Conservation (phyloP, 768 basidiomycete species). For the Podaxis sp. region DNA sequence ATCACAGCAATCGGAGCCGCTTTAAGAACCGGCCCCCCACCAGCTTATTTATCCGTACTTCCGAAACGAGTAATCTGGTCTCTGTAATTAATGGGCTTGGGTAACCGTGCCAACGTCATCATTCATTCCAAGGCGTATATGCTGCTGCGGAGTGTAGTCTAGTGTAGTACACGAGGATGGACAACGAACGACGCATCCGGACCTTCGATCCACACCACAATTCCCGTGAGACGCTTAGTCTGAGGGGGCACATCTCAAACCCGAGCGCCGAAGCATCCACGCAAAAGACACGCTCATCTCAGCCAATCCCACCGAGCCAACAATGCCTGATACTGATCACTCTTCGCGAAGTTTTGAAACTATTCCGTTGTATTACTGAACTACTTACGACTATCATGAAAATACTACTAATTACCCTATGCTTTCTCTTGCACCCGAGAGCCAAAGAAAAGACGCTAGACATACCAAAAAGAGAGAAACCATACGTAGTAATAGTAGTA, state of each 20-base stretch:
- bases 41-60: too few relatives aligned
- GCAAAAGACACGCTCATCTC: background rate
- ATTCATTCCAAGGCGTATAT: too few relatives aligned
- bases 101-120: too few relatives aligned
- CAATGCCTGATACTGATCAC: background rate
- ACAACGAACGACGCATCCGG: background rate
- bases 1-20: background rate
- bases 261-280: background rate
- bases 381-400: constrained; percentile 5
- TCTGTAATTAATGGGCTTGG: too few relatives aligned
- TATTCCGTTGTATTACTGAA: background rate
- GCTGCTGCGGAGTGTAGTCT: too few relatives aligned
- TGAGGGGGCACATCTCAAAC: background rate
- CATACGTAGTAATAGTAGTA: constrained; percentile 9
- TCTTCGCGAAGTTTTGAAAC: background rate
- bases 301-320: background rate
- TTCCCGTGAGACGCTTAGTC: background rate
- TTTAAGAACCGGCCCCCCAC: background rate
- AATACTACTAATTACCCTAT: constrained; percentile 12
- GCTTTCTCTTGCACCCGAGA: constrained; percentile 6
- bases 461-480: constrained; percentile 2
- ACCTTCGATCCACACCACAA: background rate
- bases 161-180: too few relatives aligned
- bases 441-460: background rate
- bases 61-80: too few relatives aligned